Evolutionary conservation across 768 basidiomycete genomes (phyloP).

Genomic region (Sarcodon aspratus): DNA sequence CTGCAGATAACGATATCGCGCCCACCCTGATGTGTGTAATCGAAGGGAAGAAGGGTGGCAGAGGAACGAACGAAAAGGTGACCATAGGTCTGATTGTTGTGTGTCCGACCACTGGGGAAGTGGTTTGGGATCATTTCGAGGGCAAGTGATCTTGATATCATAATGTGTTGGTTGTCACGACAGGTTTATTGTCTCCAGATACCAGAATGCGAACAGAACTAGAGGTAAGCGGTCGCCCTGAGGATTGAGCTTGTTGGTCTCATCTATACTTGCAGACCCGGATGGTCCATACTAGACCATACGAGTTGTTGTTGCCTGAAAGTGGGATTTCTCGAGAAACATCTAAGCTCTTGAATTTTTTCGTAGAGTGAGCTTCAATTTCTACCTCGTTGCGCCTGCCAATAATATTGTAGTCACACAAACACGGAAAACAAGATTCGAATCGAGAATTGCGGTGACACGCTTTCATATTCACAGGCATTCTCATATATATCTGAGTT

Average conservation of each 20-base stretch:
- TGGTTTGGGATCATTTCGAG: conserved; percentile 87
- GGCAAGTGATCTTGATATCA: conserved; percentile 29
- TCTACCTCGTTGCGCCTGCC: neutral
- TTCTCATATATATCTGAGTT: conserved; percentile 57
- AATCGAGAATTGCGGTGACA: conserved; percentile 45
- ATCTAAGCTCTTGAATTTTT: conserved; percentile 64
- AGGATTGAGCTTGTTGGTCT: conserved; percentile 2
- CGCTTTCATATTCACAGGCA: conserved; percentile 54
- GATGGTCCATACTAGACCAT: conserved; percentile 73
- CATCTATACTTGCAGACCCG: conserved; percentile 46
- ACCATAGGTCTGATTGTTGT: conserved; percentile 66
- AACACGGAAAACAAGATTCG: conserved; percentile 33
- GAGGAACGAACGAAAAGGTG: conserved; percentile 32
- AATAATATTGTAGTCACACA: conserved; percentile 6
- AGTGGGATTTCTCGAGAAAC: conserved; percentile 54
- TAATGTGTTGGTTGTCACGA: neutral
- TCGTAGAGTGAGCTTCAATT: conserved; percentile 38
- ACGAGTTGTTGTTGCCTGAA: conserved; percentile 64
- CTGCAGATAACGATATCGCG: conserved; percentile 44
- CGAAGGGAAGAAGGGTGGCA: conserved; percentile 34
- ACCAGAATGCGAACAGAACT: conserved; percentile 79
- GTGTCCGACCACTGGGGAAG: conserved; percentile 82
- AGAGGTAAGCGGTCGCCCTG: conserved; percentile 38
- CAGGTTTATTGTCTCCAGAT: conserved; percentile 32
- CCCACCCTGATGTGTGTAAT: conserved; percentile 63